Evolutionary conservation across 805 yeast genomes (phyloP), one percentile per base, ranked within the genome.

Genomic region (Candida wancherniae): DNA sequence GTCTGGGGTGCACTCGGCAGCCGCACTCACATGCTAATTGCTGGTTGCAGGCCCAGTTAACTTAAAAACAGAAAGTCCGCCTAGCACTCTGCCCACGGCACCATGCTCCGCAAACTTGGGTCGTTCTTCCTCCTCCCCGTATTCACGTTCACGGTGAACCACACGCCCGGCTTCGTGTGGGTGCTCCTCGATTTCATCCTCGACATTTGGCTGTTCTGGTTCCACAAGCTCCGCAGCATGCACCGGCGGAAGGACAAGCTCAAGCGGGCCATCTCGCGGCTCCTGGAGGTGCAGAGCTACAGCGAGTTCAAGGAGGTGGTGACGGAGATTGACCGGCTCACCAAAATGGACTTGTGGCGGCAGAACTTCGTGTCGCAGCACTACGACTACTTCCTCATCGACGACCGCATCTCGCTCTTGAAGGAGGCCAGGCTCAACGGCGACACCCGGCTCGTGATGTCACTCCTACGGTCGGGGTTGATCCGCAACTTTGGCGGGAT

Each of bases 401-500:
- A 84, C 23, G 87, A 83, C 34, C 69, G 96, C 34, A 65, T 81
- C 40, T 71, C 77, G 31, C 67, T 70, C 15, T 55, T 92, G 27
- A 62, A 71, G 27, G 69, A 70, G 13, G 87, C 94, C 1, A 55
- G 92, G 28, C 61, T 67, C 16, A 63, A 65, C 6, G 69, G 69
- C 9, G 85, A 87, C 52, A 62, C 77, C 2, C 67, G 66, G 13
- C 58, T 66, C 19, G 61, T 87, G 12, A 69, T 82, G 59, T 77
- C 82, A 13, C 61, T 81, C 22, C 69, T 90, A 26, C 61, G 95
- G 23, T 81, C 94, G 0, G 95, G 96, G 0, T 71, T 87, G 48
- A 62, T 92, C 20, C 62, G 98, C 23, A 92, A 92, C 51, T 84
- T 90, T 61, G 97, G 95, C 5, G 94, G 95, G 1, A 85, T 92